A percentile compares a stretch with the other conserved stretches of the same genome.
phyloP scores from a whole-genome alignment of 148 eudicot species.

The Nyssa sinensis region DNA sequence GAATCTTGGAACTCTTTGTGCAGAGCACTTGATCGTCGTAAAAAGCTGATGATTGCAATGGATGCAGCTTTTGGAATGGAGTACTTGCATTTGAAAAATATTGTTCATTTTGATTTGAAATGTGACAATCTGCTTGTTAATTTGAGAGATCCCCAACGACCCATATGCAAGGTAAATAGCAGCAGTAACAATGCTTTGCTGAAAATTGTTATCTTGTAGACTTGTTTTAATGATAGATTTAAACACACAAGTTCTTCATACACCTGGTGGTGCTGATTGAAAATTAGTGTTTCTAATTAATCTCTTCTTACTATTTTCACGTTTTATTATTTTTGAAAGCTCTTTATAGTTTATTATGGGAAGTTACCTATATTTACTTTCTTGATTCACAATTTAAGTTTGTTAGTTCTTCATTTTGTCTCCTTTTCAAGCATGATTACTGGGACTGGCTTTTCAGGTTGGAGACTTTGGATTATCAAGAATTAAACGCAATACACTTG shows the following conservation, averaged over 20 bases:
- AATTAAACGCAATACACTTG: slow-evolving; percentile 86
- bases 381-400: neutral
- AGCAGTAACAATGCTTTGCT: neutral
- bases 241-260: neutral
- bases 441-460: slow-evolving; percentile 49
- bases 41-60: slow-evolving; percentile 48
- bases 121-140: slow-evolving; percentile 98
- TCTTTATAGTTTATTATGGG: neutral
- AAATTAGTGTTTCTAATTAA: neutral
- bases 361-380: neutral
- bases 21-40: slow-evolving; percentile 53
- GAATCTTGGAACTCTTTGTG: slow-evolving; percentile 16
- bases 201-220: neutral
- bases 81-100: slow-evolving; percentile 58
- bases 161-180: slow-evolving; percentile 78
- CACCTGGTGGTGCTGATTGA: neutral
- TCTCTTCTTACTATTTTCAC: neutral
- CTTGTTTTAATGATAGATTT: neutral
- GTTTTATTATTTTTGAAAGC: neutral
- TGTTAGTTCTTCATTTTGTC: neutral
- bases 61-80: slow-evolving; percentile 80
- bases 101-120: slow-evolving; percentile 66
- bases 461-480: slow-evolving; percentile 98
- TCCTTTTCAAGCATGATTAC: neutral
- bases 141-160: slow-evolving; percentile 86